Evolutionary conservation across 2,329 filamentous ascomycete genomes (phyloP).

Genomic region (Fusarium sp.): DNA sequence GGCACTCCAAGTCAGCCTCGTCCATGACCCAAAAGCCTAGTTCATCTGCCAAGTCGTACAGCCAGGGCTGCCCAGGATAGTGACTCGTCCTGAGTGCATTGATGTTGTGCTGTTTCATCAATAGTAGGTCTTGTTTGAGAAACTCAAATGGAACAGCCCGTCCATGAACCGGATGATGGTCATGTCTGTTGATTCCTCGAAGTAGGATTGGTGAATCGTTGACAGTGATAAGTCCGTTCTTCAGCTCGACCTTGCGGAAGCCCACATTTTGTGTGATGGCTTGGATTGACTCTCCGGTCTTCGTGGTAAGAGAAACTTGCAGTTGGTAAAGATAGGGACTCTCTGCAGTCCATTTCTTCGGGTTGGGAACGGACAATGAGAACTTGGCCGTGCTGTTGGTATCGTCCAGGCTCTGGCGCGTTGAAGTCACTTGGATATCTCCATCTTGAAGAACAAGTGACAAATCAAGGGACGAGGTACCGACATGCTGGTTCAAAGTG

Average conservation of each 20-base stretch:
- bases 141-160: conserved; percentile 19
- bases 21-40: conserved; percentile 27
- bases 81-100: conserved; percentile 19
- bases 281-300: not conserved
- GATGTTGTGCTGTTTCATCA: conserved; percentile 31
- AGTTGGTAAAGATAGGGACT: conserved; percentile 10
- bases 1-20: conserved; percentile 18
- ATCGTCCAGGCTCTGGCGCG: accelerated
- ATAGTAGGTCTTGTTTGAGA: conserved; percentile 11
- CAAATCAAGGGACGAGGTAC: accelerated
- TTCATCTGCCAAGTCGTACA: conserved; percentile 20
- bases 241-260: conserved; percentile 18
- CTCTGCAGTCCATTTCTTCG: conserved; percentile 21
- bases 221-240: not conserved
- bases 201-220: conserved; percentile 9
- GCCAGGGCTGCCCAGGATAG: conserved; percentile 16
- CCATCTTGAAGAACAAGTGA: not conserved
- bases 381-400: accelerated
- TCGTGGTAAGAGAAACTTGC: not conserved
- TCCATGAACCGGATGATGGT: conserved; percentile 14
- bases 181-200: conserved; percentile 18
- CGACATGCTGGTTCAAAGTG: accelerated
- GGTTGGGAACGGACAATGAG: not conserved
- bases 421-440: not conserved
- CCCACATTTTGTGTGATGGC: conserved; percentile 1